A percentile compares a stretch with the other conserved stretches of the same genome.
Evolutionary conservation across 441 rosid genomes (phyloP).

Genomic region (Melastoma candidum): DNA sequence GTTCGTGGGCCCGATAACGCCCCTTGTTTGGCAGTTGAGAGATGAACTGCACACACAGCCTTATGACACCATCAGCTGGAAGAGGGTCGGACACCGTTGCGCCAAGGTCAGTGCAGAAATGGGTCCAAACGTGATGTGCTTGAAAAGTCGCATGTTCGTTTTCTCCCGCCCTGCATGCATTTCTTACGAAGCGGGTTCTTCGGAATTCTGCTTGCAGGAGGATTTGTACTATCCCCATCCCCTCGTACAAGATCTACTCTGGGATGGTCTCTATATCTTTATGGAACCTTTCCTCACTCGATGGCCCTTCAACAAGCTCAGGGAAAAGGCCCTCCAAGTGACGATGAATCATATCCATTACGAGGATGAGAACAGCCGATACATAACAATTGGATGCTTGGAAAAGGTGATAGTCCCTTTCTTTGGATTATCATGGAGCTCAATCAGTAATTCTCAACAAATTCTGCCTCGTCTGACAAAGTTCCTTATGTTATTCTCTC

Average conservation of each 20-base stretch:
- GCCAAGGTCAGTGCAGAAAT: constrained; percentile 5
- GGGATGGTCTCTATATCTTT: constrained; percentile 16
- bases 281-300: constrained; percentile 16
- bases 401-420: constrained; percentile 11
- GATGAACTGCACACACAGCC: constrained; percentile 44
- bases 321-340: constrained; percentile 18
- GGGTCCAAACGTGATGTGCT: neutral
- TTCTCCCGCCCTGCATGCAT: too few species aligned
- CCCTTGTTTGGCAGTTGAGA: constrained; percentile 33
- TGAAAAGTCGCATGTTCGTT: too few species aligned
- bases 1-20: constrained; percentile 7
- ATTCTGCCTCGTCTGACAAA: neutral
- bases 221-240: constrained; percentile 20
- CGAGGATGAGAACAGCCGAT: constrained; percentile 21
- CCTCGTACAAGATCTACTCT: constrained; percentile 12
- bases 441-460: too few species aligned
- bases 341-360: constrained; percentile 20
- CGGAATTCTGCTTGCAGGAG: constrained; percentile 10
- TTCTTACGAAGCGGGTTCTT: neutral
- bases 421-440: too few species aligned
- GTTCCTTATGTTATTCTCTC: neutral
- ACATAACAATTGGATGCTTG: constrained; percentile 16
- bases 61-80: constrained; percentile 24
- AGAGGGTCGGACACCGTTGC: constrained; percentile 16
- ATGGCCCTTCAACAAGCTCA: constrained; percentile 16